Conservation (phyloP, 1,139 yeast species). For the Entelexis paramagnoliae region DNA sequence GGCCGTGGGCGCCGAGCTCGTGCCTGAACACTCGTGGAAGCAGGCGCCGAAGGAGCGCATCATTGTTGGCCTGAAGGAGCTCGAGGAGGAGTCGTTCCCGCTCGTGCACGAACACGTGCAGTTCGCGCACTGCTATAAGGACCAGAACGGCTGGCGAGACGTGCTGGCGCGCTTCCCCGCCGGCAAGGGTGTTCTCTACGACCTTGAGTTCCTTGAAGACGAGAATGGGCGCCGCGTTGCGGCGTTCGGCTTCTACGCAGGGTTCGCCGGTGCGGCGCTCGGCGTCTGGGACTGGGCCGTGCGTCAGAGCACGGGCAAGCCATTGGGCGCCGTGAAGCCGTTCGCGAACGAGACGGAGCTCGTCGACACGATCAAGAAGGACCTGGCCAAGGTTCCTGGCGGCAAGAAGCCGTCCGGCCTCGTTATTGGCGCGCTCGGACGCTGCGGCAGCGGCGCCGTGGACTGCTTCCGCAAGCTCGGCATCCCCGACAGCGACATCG, state of each 20-base stretch:
- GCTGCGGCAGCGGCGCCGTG: slow-evolving; percentile 98
- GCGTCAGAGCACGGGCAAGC: slow-evolving; percentile 51
- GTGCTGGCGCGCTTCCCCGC: slow-evolving; percentile 80
- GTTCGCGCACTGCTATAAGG: slow-evolving; percentile 96
- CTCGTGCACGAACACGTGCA: slow-evolving; percentile 91
- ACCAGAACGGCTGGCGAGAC: slow-evolving; percentile 94
- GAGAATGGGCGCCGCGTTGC: slow-evolving; percentile 97
- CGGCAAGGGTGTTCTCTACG: slow-evolving; percentile 85
- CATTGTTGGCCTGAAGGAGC: slow-evolving; percentile 86
- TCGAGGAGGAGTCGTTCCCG: slow-evolving; percentile 92
- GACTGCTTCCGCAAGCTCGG: slow-evolving; percentile 76
- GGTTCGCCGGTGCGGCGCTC: slow-evolving; percentile 97
- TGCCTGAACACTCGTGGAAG: slow-evolving; percentile 89
- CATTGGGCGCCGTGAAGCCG: slow-evolving; percentile 57
- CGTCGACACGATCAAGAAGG: slow-evolving; percentile 56
- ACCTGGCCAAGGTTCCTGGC: slow-evolving; percentile 41
- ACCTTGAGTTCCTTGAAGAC: slow-evolving; percentile 86
- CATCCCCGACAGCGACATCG: slow-evolving; percentile 69
- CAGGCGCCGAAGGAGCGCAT: slow-evolving; percentile 81
- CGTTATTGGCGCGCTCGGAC: slow-evolving; percentile 93
- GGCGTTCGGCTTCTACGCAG: slow-evolving; percentile 97
- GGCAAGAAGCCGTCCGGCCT: slow-evolving; percentile 66
- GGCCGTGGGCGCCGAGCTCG: slow-evolving; percentile 70
- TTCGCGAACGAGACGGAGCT: slow-evolving; percentile 70
- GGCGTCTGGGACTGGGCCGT: slow-evolving; percentile 88